Evolutionary conservation across 176 grass and related monocot genomes (phyloP).

Genomic region (Triticum urartu): DNA sequence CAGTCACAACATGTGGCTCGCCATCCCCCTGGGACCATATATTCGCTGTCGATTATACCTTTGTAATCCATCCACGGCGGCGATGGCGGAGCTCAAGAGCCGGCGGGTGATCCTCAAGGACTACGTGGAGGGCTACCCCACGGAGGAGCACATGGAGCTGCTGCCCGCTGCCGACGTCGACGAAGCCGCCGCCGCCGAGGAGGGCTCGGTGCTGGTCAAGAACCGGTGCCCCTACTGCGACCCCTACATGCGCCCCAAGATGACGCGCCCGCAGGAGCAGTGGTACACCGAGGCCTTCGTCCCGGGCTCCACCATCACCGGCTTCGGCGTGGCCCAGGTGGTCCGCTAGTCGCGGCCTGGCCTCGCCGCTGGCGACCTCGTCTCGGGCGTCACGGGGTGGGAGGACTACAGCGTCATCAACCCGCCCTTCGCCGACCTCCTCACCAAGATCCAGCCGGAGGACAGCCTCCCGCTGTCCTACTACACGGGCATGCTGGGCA

Average conservation of each 20-base stretch:
- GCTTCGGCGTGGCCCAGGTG: slow-evolving; percentile 47
- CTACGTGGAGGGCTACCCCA: too few species aligned
- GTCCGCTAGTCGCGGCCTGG: slow-evolving; percentile 30
- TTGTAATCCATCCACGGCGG: too few species aligned
- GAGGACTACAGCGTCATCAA: slow-evolving; percentile 50
- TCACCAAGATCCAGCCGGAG: slow-evolving; percentile 44
- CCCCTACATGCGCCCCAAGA: slow-evolving; percentile 57
- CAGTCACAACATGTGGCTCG: too few species aligned
- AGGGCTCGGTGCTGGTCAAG: slow-evolving; percentile 32
- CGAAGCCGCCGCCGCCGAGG: too few species aligned
- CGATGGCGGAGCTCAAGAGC: too few species aligned
- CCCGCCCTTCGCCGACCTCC: neutral
- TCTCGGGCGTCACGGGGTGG: slow-evolving; percentile 58
- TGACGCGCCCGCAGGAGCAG: slow-evolving; percentile 36
- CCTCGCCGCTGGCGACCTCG: slow-evolving; percentile 40
- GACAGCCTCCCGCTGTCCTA: too few species aligned
- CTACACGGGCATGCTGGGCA: too few species aligned
- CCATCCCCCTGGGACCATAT: too few species aligned
- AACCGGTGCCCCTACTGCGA: slow-evolving; percentile 76
- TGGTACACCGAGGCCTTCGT: slow-evolving; percentile 44
- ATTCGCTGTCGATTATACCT: too few species aligned
- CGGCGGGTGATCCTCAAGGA: too few species aligned
- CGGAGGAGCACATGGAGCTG: too few species aligned
- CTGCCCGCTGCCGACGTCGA: too few species aligned
- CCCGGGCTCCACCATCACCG: slow-evolving; percentile 49